Evolutionary conservation across 2,329 filamentous ascomycete genomes (phyloP), one percentile per base, ranked within the genome.

Genomic region (Phialemoniopsis sp.): DNA sequence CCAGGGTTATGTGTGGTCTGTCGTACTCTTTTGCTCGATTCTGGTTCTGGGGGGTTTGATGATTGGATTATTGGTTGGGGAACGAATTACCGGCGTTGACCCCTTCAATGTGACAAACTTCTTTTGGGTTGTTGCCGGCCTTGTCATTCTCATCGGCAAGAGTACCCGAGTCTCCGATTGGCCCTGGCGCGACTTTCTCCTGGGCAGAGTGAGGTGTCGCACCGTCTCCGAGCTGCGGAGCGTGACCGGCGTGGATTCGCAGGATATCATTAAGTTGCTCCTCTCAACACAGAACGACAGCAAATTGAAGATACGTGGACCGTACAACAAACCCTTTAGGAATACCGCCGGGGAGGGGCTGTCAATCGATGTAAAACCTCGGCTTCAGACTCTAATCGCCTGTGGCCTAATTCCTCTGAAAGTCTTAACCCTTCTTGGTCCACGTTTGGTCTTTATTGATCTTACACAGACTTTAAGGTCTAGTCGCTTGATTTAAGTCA

Each of bases 121-220:
- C 41, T 32, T 37, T 15, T 60, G 56, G 57, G 45, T 48, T 0
- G 29, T 55, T 0, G 47, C 54, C 9, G 55, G 45, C 4, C 56
- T 59, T 26, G 7, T 55, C 15, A 29, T 59, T 1, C 43, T 60
- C 4, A 29, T 58, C 2, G 41, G 37, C 29, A 58, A 59, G 44
- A 45, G 37, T 32, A 30, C 52, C 13, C 37, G 41, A 1, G 54
- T 59, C 3, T 30, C 42, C 3, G 37, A 47, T 4, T 60, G 57
- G 57, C 19, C 46, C 1, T 60, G 57, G 57, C 45, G 47, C 14
- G 54, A 58, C 40, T 60, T 60, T 32, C 38, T 60, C 10, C 52
- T 39, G 8, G 18, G 46, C 0, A 41, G 42, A 3, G 56, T 60
- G 4, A 36, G 36, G 5, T 60, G 56, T 41, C 40, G 46, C 14